Conservation (phyloP, 495 filamentous ascomycete species). For the Stereocaulon alpinum region DNA sequence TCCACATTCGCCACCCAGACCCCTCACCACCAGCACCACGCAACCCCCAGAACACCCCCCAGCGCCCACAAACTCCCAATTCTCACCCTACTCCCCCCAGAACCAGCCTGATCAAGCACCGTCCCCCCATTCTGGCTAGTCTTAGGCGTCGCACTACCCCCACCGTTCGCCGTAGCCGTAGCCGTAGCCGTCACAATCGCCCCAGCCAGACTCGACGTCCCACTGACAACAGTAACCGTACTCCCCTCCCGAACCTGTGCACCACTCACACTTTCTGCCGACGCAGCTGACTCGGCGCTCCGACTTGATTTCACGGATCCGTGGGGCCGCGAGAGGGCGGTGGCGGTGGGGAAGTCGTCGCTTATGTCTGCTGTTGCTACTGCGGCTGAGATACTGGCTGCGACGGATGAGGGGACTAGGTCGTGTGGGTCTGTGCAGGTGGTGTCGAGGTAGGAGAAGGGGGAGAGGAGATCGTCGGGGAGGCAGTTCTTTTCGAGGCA, state of each 20-base stretch:
- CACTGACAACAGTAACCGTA: background rate
- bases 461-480: background rate
- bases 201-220: background rate
- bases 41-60: background rate
- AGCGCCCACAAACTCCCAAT: conserved; percentile 5
- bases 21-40: background rate
- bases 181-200: background rate
- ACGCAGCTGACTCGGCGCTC: background rate
- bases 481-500: background rate
- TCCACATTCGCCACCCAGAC: background rate
- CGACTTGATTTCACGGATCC: background rate
- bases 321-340: background rate
- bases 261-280: background rate
- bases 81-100: background rate
- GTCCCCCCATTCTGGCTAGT: conserved; percentile 1
- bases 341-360: background rate
- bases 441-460: background rate
- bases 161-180: background rate
- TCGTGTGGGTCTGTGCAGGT: background rate
- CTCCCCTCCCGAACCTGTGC: background rate
- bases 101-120: conserved; percentile 1
- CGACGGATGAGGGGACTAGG: background rate
- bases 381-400: background rate
- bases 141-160: background rate
- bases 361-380: background rate